Evolutionary conservation across 2,329 filamentous ascomycete genomes (phyloP), one percentile per base, ranked within the genome.

Genomic region (Aureobasidium sp.): DNA sequence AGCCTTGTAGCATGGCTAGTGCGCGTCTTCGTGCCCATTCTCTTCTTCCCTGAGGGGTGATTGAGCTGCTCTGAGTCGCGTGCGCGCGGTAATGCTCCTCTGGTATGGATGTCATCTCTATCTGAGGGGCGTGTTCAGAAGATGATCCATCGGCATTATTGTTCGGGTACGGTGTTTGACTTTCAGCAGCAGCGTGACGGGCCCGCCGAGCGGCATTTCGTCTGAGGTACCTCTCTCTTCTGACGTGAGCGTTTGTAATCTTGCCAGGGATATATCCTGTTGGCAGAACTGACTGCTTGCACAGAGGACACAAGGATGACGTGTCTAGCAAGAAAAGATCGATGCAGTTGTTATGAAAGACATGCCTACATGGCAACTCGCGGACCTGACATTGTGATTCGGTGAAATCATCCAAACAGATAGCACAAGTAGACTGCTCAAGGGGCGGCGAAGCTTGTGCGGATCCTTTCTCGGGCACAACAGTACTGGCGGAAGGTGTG

Each of bases 261-360:
- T 80, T 80, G 0, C 78, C 76, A 0, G 79, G 77, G 64, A 78
- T 80, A 58, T 75, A 81, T 20, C 80, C 90, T 77, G 68, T 72
- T 69, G 92, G 91, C 0, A 97, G 76, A 69, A 92, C 90, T 55
- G 84, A 89, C 64, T 87, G 84, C 73, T 96, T 97, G 79, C 94
- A 99, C 68, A 96, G 79, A 0, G 94, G 93, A 70, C 94, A 99
- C 1, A 97, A 80, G 20, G 90, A 95, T 71, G 89, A 95, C 70
- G 88, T 87, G 61, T 86, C 81, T 47, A 82, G 80, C 13, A 97
- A 79, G 69, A 94, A 96, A 26, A 87, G 83, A 70, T 97, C 92
- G 66, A 97, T 92, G 70, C 94, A 99, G 66, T 89, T 87, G 0
- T 90, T 88, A 67, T 99, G 93, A 74, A 92, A 99, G 62, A 97